Base-by-base conservation (phyloP, 257 asterid genomes). In the Eustoma russellianum region DNA sequence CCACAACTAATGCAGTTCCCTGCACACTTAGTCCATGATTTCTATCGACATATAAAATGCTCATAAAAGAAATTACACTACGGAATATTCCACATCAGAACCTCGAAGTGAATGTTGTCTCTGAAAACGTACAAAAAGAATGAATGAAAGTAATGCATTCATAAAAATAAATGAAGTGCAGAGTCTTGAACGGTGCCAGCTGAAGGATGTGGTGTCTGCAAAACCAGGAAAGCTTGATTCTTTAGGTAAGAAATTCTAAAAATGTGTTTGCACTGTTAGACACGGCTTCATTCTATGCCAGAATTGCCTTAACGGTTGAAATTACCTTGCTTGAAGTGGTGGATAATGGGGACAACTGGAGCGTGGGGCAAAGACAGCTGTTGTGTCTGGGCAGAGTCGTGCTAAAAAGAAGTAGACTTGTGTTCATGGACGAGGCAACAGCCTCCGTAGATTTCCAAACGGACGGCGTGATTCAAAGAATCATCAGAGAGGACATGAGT, bases 401-500 rank as follows among this genome's bases (percentile, higher is more conserved):
- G 98, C 78, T 92, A 11, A 88, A 85, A 62, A 78, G 74, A 54
- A 81, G 99, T 79, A 66, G 80, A 11, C 83, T 92, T 57, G 58
- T 92, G 52, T 88, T 92, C 56, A 77, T 92, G 97, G 98, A 92
- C 50, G 98, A 92, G 69, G 95, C 98, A n/a, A 92, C 97, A 0
- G 98, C 98, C 0, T 88, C 95, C 15, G 94, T 92, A 14, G 98
- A 92, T 78, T 92, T 97, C 5, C 81, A 72, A 44, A 92, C 97
- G 0, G 98, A 92, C 40, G 91, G 95, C 5, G 80, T 88, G 64
- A 88, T 92, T 70, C 98, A 92, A 74, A 88, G 60, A 56, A 92
- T 92, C 70, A 92, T 92, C 41, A 67, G 95, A 13, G 98, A 92
- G 79, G 98, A 92, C 71, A 88, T 88, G 28, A 68, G 86, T 5